phyloP scores from a whole-genome alignment of 2,329 filamentous ascomycete genomes.

The Paracamarosporium sp. region DNA sequence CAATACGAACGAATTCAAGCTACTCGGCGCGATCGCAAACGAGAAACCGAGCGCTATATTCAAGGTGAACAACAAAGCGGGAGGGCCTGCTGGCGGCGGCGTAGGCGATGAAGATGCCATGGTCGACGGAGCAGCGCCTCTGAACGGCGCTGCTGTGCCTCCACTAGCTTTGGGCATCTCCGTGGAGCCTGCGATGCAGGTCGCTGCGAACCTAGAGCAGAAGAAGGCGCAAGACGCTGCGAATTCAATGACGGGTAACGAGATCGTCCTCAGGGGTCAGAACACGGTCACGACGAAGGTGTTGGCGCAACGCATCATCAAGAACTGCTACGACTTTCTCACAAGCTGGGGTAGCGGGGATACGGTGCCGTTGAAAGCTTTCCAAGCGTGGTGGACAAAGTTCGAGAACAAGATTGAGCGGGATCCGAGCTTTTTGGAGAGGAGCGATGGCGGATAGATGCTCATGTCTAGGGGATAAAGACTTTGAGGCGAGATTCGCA shows the following conservation, averaged over 20 bases:
- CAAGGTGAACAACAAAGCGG: constrained; percentile 64
- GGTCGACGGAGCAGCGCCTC: constrained; percentile 46
- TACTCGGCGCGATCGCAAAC: constrained; percentile 87
- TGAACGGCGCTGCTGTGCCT: constrained; percentile 20
- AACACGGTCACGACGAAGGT: constrained; percentile 70
- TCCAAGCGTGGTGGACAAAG: constrained; percentile 97
- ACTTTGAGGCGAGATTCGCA: background rate
- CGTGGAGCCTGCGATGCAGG: constrained; percentile 76
- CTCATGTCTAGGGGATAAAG: background rate
- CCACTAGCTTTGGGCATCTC: constrained; percentile 78
- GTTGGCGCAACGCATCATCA: constrained; percentile 91
- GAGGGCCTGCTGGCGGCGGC: constrained; percentile 45
- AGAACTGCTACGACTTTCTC: constrained; percentile 96
- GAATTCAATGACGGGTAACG: constrained; percentile 33
- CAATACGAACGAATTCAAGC: constrained; percentile 69
- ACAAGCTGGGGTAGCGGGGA: constrained; percentile 83
- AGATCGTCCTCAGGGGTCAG: constrained; percentile 45
- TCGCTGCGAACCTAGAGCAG: constrained; percentile 72
- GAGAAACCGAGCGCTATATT: constrained; percentile 94
- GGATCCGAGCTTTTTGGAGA: constrained; percentile 89
- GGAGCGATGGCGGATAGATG: constrained; percentile 59
- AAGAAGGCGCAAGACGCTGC: constrained; percentile 55
- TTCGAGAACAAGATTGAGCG: constrained; percentile 86
- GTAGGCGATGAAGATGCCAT: constrained; percentile 57
- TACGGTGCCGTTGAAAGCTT: constrained; percentile 90